These are phyloP conservation scores for Rhodotorula sp. DNA, from an alignment of 1,284 basidiomycete species.

Conservation along the genomic window DNA sequence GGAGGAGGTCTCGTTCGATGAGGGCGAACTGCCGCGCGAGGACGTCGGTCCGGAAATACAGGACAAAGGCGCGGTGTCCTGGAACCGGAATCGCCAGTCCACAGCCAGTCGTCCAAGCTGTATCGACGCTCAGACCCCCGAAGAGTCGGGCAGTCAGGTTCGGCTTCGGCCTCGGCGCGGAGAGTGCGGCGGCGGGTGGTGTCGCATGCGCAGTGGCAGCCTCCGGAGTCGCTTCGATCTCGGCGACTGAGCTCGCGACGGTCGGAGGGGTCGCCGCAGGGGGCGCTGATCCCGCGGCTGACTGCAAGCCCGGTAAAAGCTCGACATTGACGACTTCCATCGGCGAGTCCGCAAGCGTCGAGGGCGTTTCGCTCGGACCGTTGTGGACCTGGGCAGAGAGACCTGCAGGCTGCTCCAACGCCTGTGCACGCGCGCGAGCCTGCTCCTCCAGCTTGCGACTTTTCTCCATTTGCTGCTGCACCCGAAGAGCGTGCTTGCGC, in stretches of 20 bases:
- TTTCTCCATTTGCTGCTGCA: conserved; percentile 73
- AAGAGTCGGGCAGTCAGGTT: neutral
- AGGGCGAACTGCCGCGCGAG: conserved; percentile 77
- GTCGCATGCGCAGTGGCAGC: too few relatives aligned
- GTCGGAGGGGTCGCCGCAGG: too few relatives aligned
- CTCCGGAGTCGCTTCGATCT: too few relatives aligned
- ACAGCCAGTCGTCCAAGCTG: too few relatives aligned
- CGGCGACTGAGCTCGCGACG: too few relatives aligned
- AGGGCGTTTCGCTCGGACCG: too few relatives aligned
- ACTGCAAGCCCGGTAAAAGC: too few relatives aligned
- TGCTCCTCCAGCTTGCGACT: conserved; percentile 53
- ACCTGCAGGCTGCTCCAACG: conserved; percentile 52
- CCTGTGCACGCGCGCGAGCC: conserved; percentile 52
- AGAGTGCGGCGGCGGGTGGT: neutral
- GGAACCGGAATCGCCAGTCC: too few relatives aligned
- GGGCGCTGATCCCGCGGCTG: too few relatives aligned
- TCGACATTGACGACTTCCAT: too few relatives aligned
- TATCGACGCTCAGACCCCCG: neutral
- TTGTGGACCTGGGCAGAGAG: too few relatives aligned
- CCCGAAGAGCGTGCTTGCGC: conserved; percentile 67
- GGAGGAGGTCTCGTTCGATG: conserved; percentile 83
- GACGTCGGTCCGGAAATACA: conserved; percentile 56
- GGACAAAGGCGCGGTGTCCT: conserved; percentile 64
- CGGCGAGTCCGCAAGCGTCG: too few relatives aligned
- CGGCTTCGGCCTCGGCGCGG: neutral